Conservation (phyloP, 2,329 filamentous ascomycete species). For the Calonectria pauciramosa region DNA sequence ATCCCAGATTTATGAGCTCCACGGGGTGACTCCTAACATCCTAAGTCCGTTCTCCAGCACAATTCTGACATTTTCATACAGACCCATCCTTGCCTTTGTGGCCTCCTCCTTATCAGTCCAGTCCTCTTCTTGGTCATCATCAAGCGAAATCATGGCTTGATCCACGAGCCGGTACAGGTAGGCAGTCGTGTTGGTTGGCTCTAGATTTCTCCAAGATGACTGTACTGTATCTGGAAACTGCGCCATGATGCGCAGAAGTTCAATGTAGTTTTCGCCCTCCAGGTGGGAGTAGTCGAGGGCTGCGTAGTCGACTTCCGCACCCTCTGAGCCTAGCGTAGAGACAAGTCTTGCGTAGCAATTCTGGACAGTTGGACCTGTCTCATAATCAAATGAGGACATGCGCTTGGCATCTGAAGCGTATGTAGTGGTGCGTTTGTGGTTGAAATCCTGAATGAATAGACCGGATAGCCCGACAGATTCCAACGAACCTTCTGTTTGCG, state of each 20-base stretch:
- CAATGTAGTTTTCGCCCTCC: slow-evolving; percentile 40
- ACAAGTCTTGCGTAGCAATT: slow-evolving; percentile 41
- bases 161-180: slow-evolving; percentile 60
- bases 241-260: slow-evolving; percentile 67
- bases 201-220: slow-evolving; percentile 75
- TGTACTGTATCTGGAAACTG: slow-evolving; percentile 76
- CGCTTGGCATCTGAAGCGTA: slow-evolving; percentile 42
- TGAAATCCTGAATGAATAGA: slow-evolving; percentile 42
- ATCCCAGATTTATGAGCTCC: slow-evolving; percentile 4
- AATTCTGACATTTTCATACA: slow-evolving; percentile 63
- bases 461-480: slow-evolving; percentile 34
- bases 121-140: slow-evolving; percentile 63
- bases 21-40: slow-evolving; percentile 54
- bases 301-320: slow-evolving; percentile 26
- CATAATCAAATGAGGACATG: slow-evolving; percentile 49
- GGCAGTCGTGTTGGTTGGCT: slow-evolving; percentile 75
- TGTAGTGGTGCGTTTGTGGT: slow-evolving; percentile 40
- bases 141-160: slow-evolving; percentile 52
- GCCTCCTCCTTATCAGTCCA: slow-evolving; percentile 59
- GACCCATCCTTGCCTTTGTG: slow-evolving; percentile 68
- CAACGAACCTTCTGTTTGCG: slow-evolving; percentile 28
- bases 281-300: slow-evolving; percentile 30
- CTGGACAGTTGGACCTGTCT: slow-evolving; percentile 38
- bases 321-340: slow-evolving; percentile 12
- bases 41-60: slow-evolving; percentile 49